Evolutionary conservation across 208 protist species (phyloP).

Genomic region (Acanthamoeba castellanii): DNA sequence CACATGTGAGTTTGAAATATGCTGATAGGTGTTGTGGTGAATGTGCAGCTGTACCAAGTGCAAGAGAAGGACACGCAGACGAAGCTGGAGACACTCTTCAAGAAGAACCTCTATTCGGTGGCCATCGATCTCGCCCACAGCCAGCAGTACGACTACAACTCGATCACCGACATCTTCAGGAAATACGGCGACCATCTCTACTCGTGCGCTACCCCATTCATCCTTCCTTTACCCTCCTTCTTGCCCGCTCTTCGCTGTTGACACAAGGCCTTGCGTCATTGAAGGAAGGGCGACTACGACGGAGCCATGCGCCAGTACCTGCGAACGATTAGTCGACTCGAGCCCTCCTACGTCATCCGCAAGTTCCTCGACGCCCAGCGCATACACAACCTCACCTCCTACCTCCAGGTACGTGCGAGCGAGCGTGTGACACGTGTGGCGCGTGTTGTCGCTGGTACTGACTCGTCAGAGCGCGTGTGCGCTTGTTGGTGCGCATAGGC

Average conservation of each 20-base stretch:
- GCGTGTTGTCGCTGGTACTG: not conserved
- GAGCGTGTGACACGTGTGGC: slow-evolving; percentile 85
- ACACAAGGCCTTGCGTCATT: not conserved
- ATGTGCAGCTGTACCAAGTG: slow-evolving; percentile 83
- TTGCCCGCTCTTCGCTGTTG: not conserved
- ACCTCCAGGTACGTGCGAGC: slow-evolving; percentile 91
- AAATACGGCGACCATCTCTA: slow-evolving; percentile 97
- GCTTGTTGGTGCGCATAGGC: slow-evolving; percentile 68
- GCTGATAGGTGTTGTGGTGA: not conserved
- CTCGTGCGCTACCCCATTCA: slow-evolving; percentile 27
- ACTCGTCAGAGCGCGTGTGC: not conserved
- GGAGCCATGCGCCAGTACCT: slow-evolving; percentile 96
- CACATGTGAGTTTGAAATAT: not conserved
- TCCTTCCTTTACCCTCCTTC: not conserved
- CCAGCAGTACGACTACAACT: slow-evolving; percentile 90
- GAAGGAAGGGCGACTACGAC: slow-evolving; percentile 89
- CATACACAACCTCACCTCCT: slow-evolving; percentile 95
- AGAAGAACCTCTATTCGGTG: slow-evolving; percentile 95
- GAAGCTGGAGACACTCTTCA: slow-evolving; percentile 97
- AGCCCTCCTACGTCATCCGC: slow-evolving; percentile 97
- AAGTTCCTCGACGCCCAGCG: slow-evolving; percentile 96
- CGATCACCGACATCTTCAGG: slow-evolving; percentile 92
- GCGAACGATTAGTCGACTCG: slow-evolving; percentile 94
- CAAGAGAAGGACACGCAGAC: slow-evolving; percentile 94
- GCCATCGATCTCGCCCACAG: slow-evolving; percentile 94